Percentiles rank a stretch among this genome's conserved stretches.
These are phyloP conservation scores for Cucurbita moschata DNA, from an alignment of 306 rosid species.

Conservation along the genomic window DNA sequence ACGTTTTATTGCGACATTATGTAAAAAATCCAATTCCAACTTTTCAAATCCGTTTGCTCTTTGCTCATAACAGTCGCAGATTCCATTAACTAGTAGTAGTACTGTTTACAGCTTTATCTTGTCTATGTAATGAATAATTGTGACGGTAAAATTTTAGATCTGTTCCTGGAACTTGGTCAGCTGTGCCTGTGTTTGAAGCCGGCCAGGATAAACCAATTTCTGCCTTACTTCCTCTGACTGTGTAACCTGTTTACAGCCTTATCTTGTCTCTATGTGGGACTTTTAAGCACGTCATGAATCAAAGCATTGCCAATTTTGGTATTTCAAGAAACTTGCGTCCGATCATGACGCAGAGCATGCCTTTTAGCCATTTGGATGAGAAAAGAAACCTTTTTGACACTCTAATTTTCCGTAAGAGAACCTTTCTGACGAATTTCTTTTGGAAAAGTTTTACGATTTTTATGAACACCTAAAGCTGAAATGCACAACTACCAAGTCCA, in stretches of 20 bases:
- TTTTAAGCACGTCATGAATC: background rate
- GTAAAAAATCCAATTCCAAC: background rate
- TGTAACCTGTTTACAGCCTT: background rate
- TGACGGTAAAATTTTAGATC: background rate
- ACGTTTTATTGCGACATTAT: background rate
- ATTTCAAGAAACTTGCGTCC: background rate
- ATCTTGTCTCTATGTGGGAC: background rate
- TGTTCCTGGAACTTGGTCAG: background rate
- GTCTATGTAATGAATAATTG: background rate
- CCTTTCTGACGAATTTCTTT: too few species aligned
- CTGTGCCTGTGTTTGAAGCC: background rate
- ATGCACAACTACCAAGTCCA: background rate
- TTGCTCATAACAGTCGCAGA: background rate
- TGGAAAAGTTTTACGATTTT: too few species aligned
- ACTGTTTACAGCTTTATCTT: background rate
- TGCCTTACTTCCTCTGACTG: background rate
- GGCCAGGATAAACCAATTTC: background rate
- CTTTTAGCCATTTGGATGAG: too few species aligned
- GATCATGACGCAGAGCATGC: background rate
- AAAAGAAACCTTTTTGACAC: too few species aligned
- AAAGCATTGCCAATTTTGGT: background rate
- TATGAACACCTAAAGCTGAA: too few species aligned
- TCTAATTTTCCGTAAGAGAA: too few species aligned
- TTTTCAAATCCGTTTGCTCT: too few species aligned
- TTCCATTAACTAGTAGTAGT: background rate